Percentiles rank a stretch among this genome's conserved stretches.
Evolutionary conservation across 192 early-diverging fungal species (phyloP).

Genomic region (Chytriomyces sp.): DNA sequence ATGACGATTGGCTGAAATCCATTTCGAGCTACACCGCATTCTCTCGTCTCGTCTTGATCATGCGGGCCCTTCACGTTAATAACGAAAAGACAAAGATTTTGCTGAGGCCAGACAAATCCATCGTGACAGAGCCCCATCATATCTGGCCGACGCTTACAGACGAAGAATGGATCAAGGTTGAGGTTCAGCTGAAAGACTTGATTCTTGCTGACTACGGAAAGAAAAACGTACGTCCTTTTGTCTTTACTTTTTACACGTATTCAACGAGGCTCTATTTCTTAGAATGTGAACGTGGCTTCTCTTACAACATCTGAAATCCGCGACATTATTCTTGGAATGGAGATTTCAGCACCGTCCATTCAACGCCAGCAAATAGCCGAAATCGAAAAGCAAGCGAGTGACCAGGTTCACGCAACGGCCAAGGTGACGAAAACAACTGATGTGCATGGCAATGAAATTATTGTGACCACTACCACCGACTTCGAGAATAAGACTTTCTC

Average conservation of each 20-base stretch:
- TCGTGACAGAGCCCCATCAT: conserved; percentile 93
- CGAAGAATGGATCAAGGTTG: conserved; percentile 97
- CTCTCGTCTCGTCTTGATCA: conserved; percentile 92
- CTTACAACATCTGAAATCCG: conserved; percentile 96
- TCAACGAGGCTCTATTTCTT: conserved; percentile 49
- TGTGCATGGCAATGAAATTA: conserved; percentile 96
- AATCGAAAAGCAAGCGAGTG: conserved; percentile 93
- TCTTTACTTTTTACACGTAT: neutral
- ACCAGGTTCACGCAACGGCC: conserved; percentile 91
- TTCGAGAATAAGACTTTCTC: conserved; percentile 96
- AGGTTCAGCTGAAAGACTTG: conserved; percentile 92
- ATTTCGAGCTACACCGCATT: conserved; percentile 98
- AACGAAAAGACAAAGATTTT: conserved; percentile 97
- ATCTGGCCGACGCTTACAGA: conserved; percentile 97
- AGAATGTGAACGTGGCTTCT: conserved; percentile 92
- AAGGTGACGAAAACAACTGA: conserved; percentile 96
- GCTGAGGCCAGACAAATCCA: conserved; percentile 89
- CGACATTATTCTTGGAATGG: conserved; percentile 99
- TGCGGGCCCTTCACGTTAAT: conserved; percentile 97
- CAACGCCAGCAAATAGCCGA: conserved; percentile 98
- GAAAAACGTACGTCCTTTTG: conserved; percentile 70
- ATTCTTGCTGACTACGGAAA: conserved; percentile 99
- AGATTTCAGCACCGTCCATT: conserved; percentile 94
- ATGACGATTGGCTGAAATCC: conserved; percentile 96
- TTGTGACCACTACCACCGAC: conserved; percentile 95